Evolutionary conservation across 257 asterid genomes (phyloP).

Genomic region (Capsicum rhomboideum): DNA sequence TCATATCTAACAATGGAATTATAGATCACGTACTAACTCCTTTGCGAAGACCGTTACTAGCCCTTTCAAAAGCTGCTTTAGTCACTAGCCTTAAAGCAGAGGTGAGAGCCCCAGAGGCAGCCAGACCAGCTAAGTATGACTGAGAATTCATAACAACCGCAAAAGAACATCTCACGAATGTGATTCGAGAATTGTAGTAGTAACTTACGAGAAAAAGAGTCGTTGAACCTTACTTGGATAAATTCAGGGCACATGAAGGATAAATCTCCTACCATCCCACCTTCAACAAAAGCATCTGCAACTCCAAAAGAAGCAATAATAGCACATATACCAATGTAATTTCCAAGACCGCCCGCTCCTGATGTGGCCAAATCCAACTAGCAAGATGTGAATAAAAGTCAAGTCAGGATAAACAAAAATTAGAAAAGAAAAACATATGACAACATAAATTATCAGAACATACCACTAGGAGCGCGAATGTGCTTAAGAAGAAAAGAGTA

Average conservation of each 20-base stretch:
- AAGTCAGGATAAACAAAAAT: not conserved
- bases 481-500: conserved; percentile 21
- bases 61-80: not conserved
- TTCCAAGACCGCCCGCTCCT: conserved; percentile 25
- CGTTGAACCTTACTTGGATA: conserved; percentile 37
- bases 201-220: not conserved
- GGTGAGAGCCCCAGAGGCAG: conserved; percentile 37
- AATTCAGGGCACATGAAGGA: conserved; percentile 39
- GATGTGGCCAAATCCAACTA: conserved; percentile 15
- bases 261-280: conserved; percentile 34
- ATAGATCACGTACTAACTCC: conserved; percentile 51
- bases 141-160: conserved; percentile 8
- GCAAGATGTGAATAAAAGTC: not conserved
- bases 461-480: conserved; percentile 24
- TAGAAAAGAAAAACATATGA: not conserved
- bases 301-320: conserved; percentile 32
- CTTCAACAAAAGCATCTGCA: conserved; percentile 34
- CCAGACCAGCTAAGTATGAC: conserved; percentile 79
- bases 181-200: not conserved
- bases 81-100: not conserved
- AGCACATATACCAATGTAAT: conserved; percentile 24
- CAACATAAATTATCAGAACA: not conserved
- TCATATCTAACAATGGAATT: not conserved
- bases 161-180: not conserved
- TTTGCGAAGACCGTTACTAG: conserved; percentile 54